A percentile compares a stretch with the other conserved stretches of the same genome.
Evolutionary conservation across 2,329 filamentous ascomycete genomes (phyloP).

Genomic region (Diaporthe caulivora): DNA sequence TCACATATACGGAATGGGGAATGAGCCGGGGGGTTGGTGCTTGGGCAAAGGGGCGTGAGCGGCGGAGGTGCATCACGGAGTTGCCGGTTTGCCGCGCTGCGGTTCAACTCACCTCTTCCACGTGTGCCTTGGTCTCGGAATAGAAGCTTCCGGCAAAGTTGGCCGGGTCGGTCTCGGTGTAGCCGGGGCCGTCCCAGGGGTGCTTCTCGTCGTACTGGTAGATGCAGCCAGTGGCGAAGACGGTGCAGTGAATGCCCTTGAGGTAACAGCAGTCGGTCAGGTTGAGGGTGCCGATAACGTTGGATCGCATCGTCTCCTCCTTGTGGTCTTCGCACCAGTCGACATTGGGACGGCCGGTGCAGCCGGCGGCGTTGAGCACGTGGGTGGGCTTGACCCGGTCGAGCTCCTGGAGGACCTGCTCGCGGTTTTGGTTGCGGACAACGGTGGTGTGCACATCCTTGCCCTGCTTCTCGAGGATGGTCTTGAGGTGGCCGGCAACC

Average conservation of each 20-base stretch:
- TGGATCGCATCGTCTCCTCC: constrained; percentile 75
- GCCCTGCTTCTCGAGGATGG: constrained; percentile 68
- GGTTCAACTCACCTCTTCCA: constrained; percentile 66
- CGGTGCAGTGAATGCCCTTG: constrained; percentile 71
- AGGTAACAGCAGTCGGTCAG: constrained; percentile 72
- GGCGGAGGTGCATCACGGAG: background rate
- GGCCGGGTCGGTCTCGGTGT: constrained; percentile 70
- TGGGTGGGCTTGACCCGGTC: constrained; percentile 73
- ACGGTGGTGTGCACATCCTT: constrained; percentile 72
- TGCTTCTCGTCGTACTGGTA: constrained; percentile 74
- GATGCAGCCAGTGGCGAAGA: constrained; percentile 77
- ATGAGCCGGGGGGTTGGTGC: background rate
- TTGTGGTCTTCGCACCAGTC: constrained; percentile 80
- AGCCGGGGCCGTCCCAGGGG: constrained; percentile 70
- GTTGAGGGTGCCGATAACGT: constrained; percentile 75
- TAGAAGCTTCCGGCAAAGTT: constrained; percentile 79
- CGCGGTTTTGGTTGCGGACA: constrained; percentile 74
- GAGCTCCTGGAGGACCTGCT: constrained; percentile 67
- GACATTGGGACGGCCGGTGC: constrained; percentile 76
- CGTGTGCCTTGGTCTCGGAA: constrained; percentile 74
- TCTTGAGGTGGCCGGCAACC: constrained; percentile 72
- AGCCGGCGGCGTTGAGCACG: constrained; percentile 75
- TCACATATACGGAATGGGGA: background rate
- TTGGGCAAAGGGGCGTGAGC: background rate
- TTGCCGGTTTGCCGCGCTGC: background rate